Conservation (phyloP, 1,139 yeast species). For the Suhomyces wounanorum region DNA sequence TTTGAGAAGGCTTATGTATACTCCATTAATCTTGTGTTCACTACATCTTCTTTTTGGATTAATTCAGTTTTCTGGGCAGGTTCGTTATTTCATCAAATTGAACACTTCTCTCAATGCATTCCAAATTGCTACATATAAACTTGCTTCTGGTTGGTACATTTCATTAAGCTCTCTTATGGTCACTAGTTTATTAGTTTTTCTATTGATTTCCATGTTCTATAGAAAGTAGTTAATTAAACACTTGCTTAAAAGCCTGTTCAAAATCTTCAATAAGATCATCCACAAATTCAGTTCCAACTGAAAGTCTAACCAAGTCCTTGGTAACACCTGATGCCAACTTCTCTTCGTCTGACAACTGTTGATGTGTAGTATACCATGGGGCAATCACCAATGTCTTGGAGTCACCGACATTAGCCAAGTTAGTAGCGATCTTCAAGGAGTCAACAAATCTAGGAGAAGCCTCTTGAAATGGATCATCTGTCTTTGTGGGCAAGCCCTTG, state of each 20-base stretch:
- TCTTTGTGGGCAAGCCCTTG: slow-evolving; percentile 55
- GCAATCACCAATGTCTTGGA: slow-evolving; percentile 92
- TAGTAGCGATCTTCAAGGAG: slow-evolving; percentile 76
- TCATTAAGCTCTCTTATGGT: slow-evolving; percentile 1
- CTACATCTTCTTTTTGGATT: slow-evolving; percentile 3
- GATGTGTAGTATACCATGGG: slow-evolving; percentile 94
- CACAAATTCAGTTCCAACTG: slow-evolving; percentile 87
- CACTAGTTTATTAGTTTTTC: neutral
- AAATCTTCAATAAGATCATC: slow-evolving; percentile 88
- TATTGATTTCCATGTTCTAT: slow-evolving; percentile 4
- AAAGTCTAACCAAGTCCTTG: slow-evolving; percentile 81
- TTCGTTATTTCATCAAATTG: slow-evolving; percentile 3
- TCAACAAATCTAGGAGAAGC: slow-evolving; percentile 86
- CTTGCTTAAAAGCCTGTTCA: slow-evolving; percentile 71
- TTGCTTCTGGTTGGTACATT: slow-evolving; percentile 8
- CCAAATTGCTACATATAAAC: slow-evolving; percentile 3
- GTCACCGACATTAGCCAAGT: slow-evolving; percentile 96
- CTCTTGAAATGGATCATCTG: slow-evolving; percentile 60
- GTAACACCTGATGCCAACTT: slow-evolving; percentile 82
- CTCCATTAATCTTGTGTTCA: slow-evolving; percentile 6
- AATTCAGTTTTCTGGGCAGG: slow-evolving; percentile 6
- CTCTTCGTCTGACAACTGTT: slow-evolving; percentile 82
- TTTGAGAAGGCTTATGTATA: slow-evolving; percentile 1
- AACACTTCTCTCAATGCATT: neutral
- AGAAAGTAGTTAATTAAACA: slow-evolving; percentile 29